Evolutionary conservation across 2,329 filamentous ascomycete genomes (phyloP), one percentile per base, ranked within the genome.

Genomic region (Xylariaceae sp.): DNA sequence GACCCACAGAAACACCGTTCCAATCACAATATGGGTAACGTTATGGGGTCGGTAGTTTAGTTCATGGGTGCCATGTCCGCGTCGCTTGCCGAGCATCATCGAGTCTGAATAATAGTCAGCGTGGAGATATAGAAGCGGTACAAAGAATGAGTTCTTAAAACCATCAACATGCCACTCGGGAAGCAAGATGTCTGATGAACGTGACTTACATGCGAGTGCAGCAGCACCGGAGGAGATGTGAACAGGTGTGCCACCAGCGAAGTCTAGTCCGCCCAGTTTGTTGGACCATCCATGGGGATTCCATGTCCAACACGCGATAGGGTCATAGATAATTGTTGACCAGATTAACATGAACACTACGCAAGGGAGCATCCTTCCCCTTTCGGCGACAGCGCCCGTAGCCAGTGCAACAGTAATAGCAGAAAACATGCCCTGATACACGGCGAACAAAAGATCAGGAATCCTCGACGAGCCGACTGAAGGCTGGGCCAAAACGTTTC

Each of bases 241-340:
- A 43, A 95, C 90, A 0, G 90, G 90, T 2, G 89, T 94, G 59
- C 90, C 90, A 52, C 90, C 89, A 19, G 90, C 90, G 60, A 93
- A 95, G 67, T 95, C 90, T 36, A 94, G 77, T 22, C 86, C 88
- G 37, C 89, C 89, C 69, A 94, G 78, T 54, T 79, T 75, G 67
- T 78, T 86, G 11, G 84, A 82, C 90, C 90, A 95, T 19, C 90
- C 90, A 23, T 73, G 72, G 1, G 86, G 67, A 64, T 95, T 95
- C 90, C 90, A 95, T 7, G 88, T 94, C 90, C 90, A 95, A 76
- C 89, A 95, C 37, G 90, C 90, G 62, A 95, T 90, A 2, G 89
- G 86, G 59, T 95, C 89, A 68, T 95, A 95, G 63, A 95, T 86
- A 48, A 95, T 63, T 5, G 90, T 95, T 1, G 85, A 78, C 90